Evolutionary conservation across 331 rosid species (phyloP), one percentile per base, ranked within the genome.

Genomic region (Rhamnella rubrinervis): DNA sequence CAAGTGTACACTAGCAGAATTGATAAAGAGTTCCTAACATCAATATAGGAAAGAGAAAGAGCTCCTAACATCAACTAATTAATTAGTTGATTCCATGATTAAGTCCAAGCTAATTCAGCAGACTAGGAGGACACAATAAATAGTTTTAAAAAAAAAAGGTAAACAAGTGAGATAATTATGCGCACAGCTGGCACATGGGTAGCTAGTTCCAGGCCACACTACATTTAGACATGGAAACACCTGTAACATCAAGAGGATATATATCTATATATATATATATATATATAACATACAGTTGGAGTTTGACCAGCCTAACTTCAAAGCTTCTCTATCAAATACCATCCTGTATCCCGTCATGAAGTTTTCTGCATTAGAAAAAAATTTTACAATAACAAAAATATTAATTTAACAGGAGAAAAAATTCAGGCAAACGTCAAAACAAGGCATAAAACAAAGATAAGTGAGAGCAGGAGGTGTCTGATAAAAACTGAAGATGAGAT

Each of bases 251-350:
- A 55, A 40, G 13, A 40, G 63, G 67, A 63, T 59, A 75, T 61
- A 23, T 23, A 75, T 64, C 25, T 28, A 75, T 40, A 83, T n/a
- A 63, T 59, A 75, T 61, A 63, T 59, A 75, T 61, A 23, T 23
- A 75, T 64, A 31, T 28, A 75, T 40, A 83, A 82, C 98, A 88
- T 80, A 93, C 98, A 93, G 66, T 83, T 83, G 63, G 98, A 91
- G 55, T 7, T 79, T 21, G 97, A 93, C 98, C 98, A 93, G 37
- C 89, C 87, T 52, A 93, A 80, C 86, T 85, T 91, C 82, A 87
- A 67, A 70, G 78, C 80, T 62, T 87, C 95, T 77, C 97, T 78
- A 81, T 93, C 95, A 78, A 90, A 93, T 59, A 93, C 98, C 80
- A 83, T 77, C 72, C 95, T 83, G 74, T 93, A 88, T 71, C 97